Percentiles rank a stretch among this genome's conserved stretches.
Evolutionary conservation across 176 grass and related monocot species (phyloP).

Genomic region (Oryza rufipogon): DNA sequence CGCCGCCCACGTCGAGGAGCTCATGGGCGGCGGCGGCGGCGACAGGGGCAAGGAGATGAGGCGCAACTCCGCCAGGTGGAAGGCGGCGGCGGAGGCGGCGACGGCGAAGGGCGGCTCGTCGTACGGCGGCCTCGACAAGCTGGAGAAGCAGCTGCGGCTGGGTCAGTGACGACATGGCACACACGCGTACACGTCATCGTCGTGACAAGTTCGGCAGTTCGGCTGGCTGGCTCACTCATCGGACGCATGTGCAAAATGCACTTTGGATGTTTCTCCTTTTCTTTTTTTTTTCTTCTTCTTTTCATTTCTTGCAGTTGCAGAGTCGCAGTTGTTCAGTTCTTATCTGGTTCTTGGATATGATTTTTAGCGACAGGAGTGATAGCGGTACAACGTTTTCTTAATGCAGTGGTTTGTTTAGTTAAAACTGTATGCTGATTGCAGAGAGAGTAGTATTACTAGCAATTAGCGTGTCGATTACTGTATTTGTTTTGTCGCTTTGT

Average conservation of each 20-base stretch:
- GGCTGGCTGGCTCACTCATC: neutral
- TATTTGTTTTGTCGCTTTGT: neutral
- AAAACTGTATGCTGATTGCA: neutral
- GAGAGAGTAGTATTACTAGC: neutral
- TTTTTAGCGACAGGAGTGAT: neutral
- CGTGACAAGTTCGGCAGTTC: neutral
- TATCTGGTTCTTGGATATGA: neutral
- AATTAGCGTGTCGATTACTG: neutral
- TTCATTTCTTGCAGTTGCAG: neutral
- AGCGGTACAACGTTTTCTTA: neutral
- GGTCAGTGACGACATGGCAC: conserved; percentile 16
- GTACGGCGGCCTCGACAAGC: conserved; percentile 5
- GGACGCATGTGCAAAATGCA: neutral
- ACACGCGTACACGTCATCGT: neutral
- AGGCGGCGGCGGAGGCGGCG: conserved; percentile 22
- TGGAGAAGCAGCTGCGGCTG: conserved; percentile 34
- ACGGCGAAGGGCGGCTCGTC: conserved; percentile 45
- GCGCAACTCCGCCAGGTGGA: conserved; percentile 33
- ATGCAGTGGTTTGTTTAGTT: neutral
- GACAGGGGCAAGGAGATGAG: conserved; percentile 5
- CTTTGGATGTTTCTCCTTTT: neutral
- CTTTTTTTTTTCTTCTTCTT: neutral
- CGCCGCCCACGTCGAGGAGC: conserved; percentile 23
- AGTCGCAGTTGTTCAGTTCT: conserved; percentile 12
- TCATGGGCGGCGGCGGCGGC: conserved; percentile 26